phyloP scores from a whole-genome alignment of 2,329 filamentous ascomycete genomes.

The Arthrocladium fulminans region DNA sequence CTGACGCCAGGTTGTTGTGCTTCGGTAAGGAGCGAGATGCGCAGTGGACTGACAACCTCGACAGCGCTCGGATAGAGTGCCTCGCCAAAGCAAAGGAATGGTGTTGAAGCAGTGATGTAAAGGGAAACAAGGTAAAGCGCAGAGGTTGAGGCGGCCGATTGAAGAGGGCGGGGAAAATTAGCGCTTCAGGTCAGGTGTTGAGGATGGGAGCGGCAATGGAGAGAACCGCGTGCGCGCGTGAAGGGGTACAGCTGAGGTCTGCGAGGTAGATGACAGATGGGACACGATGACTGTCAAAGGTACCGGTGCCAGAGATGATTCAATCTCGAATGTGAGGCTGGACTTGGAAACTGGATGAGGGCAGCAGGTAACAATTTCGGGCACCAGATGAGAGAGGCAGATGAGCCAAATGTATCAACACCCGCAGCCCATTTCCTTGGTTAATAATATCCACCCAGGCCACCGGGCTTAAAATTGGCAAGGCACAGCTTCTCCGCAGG shows the following conservation, averaged over 20 bases:
- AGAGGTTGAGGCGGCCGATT: constrained; percentile 7
- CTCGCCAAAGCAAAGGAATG: constrained; percentile 4
- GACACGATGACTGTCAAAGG: background rate
- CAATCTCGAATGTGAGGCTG: constrained; percentile 4
- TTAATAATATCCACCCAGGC: background rate
- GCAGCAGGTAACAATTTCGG: background rate
- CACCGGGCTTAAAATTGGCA: background rate
- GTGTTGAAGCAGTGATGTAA: constrained; percentile 12
- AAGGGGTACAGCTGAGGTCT: background rate
- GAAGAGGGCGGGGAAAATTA: background rate
- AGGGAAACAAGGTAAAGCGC: constrained; percentile 8
- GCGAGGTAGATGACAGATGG: background rate
- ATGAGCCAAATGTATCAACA: background rate
- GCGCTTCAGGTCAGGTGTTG: background rate
- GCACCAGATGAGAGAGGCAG: background rate
- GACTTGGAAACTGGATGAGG: background rate
- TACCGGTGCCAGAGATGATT: background rate
- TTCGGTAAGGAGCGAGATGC: constrained; percentile 4
- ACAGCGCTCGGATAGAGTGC: constrained; percentile 1
- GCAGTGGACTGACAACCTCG: background rate
- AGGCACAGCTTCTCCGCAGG: background rate
- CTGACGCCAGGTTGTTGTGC: constrained; percentile 6
- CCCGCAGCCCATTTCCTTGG: background rate
- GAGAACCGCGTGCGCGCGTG: constrained; percentile 1
- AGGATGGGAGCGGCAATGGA: constrained; percentile 3